phyloP scores from a whole-genome alignment of 768 basidiomycete genomes.

The Pleurotus tuber-regium region DNA sequence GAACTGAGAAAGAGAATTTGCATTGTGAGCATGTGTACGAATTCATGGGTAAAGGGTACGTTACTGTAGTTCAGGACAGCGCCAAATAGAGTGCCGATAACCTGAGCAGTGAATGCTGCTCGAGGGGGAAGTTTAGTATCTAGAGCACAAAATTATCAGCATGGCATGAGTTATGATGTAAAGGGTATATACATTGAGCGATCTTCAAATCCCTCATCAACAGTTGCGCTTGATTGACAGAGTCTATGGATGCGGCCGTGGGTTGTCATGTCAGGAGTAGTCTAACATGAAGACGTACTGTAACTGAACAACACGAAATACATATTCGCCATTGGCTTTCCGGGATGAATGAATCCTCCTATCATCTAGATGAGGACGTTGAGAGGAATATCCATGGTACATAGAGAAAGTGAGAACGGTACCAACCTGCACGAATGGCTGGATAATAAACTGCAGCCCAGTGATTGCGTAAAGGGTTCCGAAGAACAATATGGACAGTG shows the following conservation, averaged over 20 bases:
- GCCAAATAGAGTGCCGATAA: constrained; percentile 47
- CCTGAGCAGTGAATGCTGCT: constrained; percentile 48
- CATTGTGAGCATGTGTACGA: background rate
- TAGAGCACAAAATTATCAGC: constrained; percentile 13
- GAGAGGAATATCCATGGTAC: constrained; percentile 27
- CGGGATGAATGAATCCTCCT: constrained; percentile 55
- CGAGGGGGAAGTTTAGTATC: constrained; percentile 49
- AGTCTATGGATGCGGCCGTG: constrained; percentile 29
- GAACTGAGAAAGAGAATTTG: constrained; percentile 28
- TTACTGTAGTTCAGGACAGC: constrained; percentile 43
- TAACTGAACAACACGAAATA: constrained; percentile 53
- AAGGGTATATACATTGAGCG: constrained; percentile 34
- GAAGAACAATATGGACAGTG: constrained; percentile 45
- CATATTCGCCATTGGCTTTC: constrained; percentile 68
- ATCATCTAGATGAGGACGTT: constrained; percentile 53
- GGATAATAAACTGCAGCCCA: constrained; percentile 42
- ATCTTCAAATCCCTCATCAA: constrained; percentile 48
- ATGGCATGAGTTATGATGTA: background rate
- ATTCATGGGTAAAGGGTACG: background rate
- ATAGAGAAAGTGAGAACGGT: background rate
- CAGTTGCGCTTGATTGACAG: constrained; percentile 41
- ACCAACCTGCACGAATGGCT: constrained; percentile 49
- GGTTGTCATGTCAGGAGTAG: no score
- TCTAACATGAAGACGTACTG: constrained; percentile 28
- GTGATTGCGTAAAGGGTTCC: constrained; percentile 44